Percentiles rank a stretch among this genome's conserved stretches.
Evolutionary conservation across 257 asterid genomes (phyloP).

Genomic region (Nicotiana undulata): DNA sequence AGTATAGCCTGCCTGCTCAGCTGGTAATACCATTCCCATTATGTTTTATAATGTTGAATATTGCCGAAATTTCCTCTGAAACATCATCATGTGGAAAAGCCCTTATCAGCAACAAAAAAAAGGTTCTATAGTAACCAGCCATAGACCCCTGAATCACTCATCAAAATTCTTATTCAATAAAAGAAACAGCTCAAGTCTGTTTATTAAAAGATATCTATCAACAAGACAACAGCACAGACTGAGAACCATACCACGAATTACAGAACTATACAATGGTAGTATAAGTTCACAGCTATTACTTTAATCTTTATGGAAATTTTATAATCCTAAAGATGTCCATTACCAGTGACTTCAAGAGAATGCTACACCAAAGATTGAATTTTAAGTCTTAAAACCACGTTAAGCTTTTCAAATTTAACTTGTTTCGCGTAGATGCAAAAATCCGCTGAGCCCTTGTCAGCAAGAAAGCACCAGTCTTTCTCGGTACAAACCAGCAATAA

Average conservation of each 20-base stretch:
- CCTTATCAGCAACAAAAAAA: not conserved
- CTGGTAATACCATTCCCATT: constrained; percentile 43
- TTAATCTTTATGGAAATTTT: not conserved
- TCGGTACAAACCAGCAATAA: not conserved
- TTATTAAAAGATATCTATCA: not conserved
- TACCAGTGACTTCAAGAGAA: not conserved
- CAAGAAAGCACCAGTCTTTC: not conserved
- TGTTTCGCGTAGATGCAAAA: not conserved
- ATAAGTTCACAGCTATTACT: not conserved
- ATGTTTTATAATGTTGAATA: not conserved
- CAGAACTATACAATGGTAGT: not conserved
- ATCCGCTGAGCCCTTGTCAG: not conserved
- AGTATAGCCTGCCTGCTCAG: constrained; percentile 15
- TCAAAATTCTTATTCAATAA: not conserved
- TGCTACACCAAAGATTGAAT: not conserved
- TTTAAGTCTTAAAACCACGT: not conserved
- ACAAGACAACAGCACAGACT: not conserved
- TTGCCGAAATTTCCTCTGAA: not conserved
- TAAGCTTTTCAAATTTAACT: not conserved
- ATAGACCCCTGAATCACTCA: not conserved
- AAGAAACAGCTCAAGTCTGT: not conserved
- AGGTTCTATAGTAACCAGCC: not conserved
- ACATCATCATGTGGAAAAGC: not conserved
- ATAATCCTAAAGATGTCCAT: not conserved
- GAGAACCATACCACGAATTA: not conserved